A percentile compares a stretch with the other conserved stretches of the same genome.
These are phyloP conservation scores for Cercospora sesami DNA, from an alignment of 2,329 filamentous ascomycete genomes.

Conservation along the genomic window DNA sequence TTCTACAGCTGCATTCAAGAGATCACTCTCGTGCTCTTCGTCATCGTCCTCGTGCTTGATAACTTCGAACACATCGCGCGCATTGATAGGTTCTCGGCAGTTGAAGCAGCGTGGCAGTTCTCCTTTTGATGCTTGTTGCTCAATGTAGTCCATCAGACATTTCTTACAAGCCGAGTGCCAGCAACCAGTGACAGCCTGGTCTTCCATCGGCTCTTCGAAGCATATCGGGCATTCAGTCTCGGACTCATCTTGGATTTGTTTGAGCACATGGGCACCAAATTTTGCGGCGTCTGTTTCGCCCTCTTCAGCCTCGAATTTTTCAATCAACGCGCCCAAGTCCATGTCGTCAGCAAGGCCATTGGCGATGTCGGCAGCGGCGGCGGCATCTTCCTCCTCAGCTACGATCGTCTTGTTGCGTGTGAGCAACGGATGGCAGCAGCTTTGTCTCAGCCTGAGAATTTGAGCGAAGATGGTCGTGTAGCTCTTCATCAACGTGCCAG, in stretches of 20 bases:
- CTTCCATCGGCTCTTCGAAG: slow-evolving; percentile 90
- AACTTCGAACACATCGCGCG: slow-evolving; percentile 87
- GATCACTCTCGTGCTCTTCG: slow-evolving; percentile 22
- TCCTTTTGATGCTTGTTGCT: slow-evolving; percentile 76
- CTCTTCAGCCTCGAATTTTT: slow-evolving; percentile 69
- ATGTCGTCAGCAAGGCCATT: slow-evolving; percentile 91
- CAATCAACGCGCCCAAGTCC: slow-evolving; percentile 84
- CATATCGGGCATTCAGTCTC: slow-evolving; percentile 92
- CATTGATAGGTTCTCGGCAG: slow-evolving; percentile 79
- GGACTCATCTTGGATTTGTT: slow-evolving; percentile 87
- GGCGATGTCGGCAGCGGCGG: slow-evolving; percentile 71
- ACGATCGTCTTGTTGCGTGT: slow-evolving; percentile 82
- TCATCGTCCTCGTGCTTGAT: slow-evolving; percentile 69
- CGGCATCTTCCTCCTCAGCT: slow-evolving; percentile 83
- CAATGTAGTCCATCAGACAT: slow-evolving; percentile 86
- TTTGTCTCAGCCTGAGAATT: slow-evolving; percentile 86
- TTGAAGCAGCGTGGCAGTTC: slow-evolving; percentile 82
- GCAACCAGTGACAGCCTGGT: slow-evolving; percentile 91
- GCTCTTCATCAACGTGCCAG: slow-evolving; percentile 89
- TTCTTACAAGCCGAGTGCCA: slow-evolving; percentile 98
- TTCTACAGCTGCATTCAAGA: slow-evolving; percentile 25
- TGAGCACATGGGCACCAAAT: slow-evolving; percentile 83
- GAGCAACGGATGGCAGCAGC: slow-evolving; percentile 88
- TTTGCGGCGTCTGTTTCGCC: slow-evolving; percentile 62
- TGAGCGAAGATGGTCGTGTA: slow-evolving; percentile 98